Evolutionary conservation across 345 rosid species (phyloP).

Genomic region (Sonneratia alba): DNA sequence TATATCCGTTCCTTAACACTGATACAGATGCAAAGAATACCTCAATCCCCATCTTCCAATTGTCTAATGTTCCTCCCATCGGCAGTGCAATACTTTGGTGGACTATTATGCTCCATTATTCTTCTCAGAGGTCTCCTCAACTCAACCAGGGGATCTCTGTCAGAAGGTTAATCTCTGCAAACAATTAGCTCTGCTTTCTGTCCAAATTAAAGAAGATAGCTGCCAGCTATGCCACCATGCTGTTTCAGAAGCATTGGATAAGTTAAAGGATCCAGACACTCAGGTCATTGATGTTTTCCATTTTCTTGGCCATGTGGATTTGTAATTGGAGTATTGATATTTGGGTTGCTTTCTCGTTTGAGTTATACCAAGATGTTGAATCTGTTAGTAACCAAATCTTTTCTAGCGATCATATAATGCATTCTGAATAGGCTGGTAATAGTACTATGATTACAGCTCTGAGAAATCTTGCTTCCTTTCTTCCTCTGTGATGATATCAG

Average conservation of each 20-base stretch:
- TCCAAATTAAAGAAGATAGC: slow-evolving; percentile 42
- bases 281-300: slow-evolving; percentile 40
- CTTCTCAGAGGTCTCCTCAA: slow-evolving; percentile 47
- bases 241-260: slow-evolving; percentile 49
- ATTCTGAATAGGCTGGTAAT: background rate
- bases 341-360: background rate
- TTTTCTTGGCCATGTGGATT: background rate
- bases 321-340: background rate
- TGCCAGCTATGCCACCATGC: slow-evolving; percentile 62
- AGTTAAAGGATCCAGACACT: slow-evolving; percentile 79
- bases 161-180: slow-evolving; percentile 54
- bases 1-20: background rate
- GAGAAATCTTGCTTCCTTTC: background rate
- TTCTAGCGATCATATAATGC: background rate
- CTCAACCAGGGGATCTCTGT: slow-evolving; percentile 54
- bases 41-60: background rate
- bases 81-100: slow-evolving; percentile 71
- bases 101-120: slow-evolving; percentile 64
- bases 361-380: background rate
- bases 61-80: background rate
- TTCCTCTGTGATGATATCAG: slow-evolving; percentile 17
- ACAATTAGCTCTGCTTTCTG: slow-evolving; percentile 24
- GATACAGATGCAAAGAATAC: background rate
- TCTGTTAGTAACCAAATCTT: background rate
- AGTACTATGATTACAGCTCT: background rate